phyloP scores from a whole-genome alignment of 1,139 yeast species.

The Taphrina confusa region DNA sequence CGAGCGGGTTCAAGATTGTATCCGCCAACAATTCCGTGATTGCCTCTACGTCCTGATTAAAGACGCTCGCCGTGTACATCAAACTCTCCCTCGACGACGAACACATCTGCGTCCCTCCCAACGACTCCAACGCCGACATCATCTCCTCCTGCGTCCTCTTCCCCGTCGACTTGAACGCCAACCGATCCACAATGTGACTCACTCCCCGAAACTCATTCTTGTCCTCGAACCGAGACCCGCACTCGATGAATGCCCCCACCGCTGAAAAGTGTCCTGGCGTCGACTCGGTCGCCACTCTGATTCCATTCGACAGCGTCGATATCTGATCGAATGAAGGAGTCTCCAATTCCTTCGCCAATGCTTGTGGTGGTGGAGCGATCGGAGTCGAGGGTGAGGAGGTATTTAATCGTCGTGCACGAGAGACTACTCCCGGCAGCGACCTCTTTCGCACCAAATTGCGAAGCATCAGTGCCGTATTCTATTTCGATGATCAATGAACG shows the following conservation, averaged over 20 bases:
- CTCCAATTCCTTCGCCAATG: neutral
- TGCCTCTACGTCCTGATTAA: constrained; percentile 77
- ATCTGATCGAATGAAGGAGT: constrained; percentile 41
- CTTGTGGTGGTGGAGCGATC: constrained; percentile 5
- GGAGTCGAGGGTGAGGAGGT: constrained; percentile 15
- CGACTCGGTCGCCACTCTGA: constrained; percentile 79
- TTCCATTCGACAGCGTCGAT: constrained; percentile 70
- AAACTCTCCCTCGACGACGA: constrained; percentile 89
- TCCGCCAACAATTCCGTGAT: constrained; percentile 82
- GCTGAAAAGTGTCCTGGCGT: constrained; percentile 91
- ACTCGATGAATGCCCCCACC: constrained; percentile 82
- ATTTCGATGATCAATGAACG: no score
- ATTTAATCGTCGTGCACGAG: neutral
- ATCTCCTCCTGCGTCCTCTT: constrained; percentile 65
- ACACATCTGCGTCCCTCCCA: constrained; percentile 95
- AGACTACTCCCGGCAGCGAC: no score
- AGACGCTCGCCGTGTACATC: constrained; percentile 92
- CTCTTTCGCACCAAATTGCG: no score
- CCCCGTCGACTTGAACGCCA: constrained; percentile 80
- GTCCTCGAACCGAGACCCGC: constrained; percentile 83
- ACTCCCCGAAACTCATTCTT: constrained; percentile 57
- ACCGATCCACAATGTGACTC: constrained; percentile 79
- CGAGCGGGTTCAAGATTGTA: constrained; percentile 69
- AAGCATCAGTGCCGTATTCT: no score
- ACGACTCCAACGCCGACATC: constrained; percentile 70